Evolutionary conservation across 1,284 basidiomycete species (phyloP).

Genomic region (Trichosporon ovoides): DNA sequence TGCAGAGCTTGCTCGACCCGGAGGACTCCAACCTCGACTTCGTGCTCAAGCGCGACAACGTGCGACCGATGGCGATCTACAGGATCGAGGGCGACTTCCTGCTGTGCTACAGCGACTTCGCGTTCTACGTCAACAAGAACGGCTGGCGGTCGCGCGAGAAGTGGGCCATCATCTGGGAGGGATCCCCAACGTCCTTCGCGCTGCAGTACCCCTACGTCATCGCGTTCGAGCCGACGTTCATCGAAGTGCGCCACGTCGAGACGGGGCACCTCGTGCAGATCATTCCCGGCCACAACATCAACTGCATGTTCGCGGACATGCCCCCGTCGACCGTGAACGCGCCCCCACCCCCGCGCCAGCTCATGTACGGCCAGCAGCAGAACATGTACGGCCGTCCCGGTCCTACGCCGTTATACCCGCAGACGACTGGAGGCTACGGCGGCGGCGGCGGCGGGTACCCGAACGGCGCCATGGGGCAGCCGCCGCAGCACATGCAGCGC

Average conservation of each 20-base stretch:
- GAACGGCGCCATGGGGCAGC: no score
- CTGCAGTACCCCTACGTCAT: constrained; percentile 95
- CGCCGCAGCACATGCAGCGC: constrained; percentile 6
- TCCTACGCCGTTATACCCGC: constrained; percentile 1
- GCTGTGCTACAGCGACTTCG: constrained; percentile 97
- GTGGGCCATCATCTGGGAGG: constrained; percentile 98
- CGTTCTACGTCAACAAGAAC: constrained; percentile 97
- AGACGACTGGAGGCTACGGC: neutral
- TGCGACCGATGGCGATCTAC: constrained; percentile 94
- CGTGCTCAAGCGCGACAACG: constrained; percentile 79
- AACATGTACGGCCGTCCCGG: constrained; percentile 8
- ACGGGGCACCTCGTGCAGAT: constrained; percentile 89
- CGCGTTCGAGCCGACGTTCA: constrained; percentile 93
- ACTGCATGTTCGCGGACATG: constrained; percentile 87
- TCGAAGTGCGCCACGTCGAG: constrained; percentile 95
- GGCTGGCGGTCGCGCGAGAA: constrained; percentile 84
- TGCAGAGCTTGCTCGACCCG: constrained; percentile 91
- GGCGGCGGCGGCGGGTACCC: neutral
- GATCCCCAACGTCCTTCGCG: constrained; percentile 86
- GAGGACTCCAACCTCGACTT: constrained; percentile 88
- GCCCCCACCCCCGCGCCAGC: constrained; percentile 30
- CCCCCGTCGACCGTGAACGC: constrained; percentile 62
- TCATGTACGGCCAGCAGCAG: constrained; percentile 29
- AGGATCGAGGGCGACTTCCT: constrained; percentile 95
- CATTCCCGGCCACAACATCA: constrained; percentile 84